A percentile compares a stretch with the other conserved stretches of the same genome.
phyloP scores from a whole-genome alignment of 306 rosid genomes.

The Delonix regia region DNA sequence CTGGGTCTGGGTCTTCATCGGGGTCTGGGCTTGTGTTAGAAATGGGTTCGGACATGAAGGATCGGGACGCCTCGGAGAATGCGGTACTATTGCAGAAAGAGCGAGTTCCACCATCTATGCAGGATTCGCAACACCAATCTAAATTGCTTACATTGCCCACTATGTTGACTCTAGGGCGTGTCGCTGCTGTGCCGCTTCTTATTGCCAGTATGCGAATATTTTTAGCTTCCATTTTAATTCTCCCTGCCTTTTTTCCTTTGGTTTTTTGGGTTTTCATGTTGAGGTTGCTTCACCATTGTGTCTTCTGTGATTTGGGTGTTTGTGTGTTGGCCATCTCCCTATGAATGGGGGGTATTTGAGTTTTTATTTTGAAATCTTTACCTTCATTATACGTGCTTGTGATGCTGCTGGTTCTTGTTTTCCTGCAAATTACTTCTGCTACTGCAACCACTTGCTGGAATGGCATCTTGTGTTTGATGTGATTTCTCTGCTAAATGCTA shows the following conservation, averaged over 20 bases:
- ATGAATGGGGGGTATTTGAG: not conserved
- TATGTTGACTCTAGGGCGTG: constrained; percentile 86
- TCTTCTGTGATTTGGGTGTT: not conserved
- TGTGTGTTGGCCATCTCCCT: not conserved
- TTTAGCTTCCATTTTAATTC: not conserved
- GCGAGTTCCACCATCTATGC: constrained; percentile 36
- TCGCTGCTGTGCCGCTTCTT: constrained; percentile 87
- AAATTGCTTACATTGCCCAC: constrained; percentile 91
- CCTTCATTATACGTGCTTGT: not conserved
- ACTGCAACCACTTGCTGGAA: not conserved
- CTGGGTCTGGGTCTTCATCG: constrained; percentile 41
- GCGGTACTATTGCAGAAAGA: constrained; percentile 31
- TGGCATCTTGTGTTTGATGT: not conserved
- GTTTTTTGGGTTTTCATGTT: not conserved
- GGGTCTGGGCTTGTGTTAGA: constrained; percentile 49
- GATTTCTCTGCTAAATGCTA: not conserved
- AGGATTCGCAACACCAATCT: constrained; percentile 43
- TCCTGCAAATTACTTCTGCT: not conserved
- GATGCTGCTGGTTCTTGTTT: not conserved
- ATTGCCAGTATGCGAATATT: constrained; percentile 58
- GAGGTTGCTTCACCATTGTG: not conserved
- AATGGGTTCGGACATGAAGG: constrained; percentile 64
- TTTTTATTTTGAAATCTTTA: not conserved
- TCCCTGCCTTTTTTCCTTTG: not conserved
- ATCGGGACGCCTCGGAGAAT: constrained; percentile 44